Evolutionary conservation across 192 early-diverging fungal genomes (phyloP), one percentile per base, ranked within the genome.

Genomic region (Helicostylum pulchrum): DNA sequence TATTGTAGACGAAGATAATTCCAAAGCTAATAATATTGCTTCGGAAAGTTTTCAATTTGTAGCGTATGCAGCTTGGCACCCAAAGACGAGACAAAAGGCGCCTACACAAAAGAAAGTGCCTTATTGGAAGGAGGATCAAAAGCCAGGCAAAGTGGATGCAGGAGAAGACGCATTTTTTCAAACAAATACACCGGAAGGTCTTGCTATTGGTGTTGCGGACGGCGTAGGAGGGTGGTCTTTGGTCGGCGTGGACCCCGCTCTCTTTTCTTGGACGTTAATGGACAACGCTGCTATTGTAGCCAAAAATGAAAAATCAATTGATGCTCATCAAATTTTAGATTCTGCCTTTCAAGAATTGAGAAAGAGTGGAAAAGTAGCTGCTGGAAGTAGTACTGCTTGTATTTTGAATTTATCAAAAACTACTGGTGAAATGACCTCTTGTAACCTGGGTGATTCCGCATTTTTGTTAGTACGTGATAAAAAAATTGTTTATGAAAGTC

Each of bases 161-260:
- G 83, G 83, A 6, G 83, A 85, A 50, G 83, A 85, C 62, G 83
- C 83, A 8, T 85, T 85, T 51, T 85, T 83, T 31, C 74, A 85
- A 56, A 80, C 78, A 7, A 70, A 62, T 10, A 85, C 83, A 0
- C 74, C 75, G 5, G 70, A 71, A 7, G 75, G 83, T 30, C 64
- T 85, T 7, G 81, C 81, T 14, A 44, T 85, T n/a, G 83, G 83
- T 52, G 83, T 85, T 20, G 83, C 83, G 0, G 83, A 85, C 56
- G 83, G 83, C 46, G 83, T 85, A 26, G 83, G 83, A 47, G 83
- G 83, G 46, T 85, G 83, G 83, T 58, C 79, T 54, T 76, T 81
- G 65, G 83, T 85, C 19, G 75, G 68, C 19, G 51, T 62, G 3
- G 65, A 67, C 60, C 60, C 61, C 45, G 83, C 83, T 4, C 61